Evolutionary conservation across 225 moss, liverwort and hornwort genomes (phyloP).

Genomic region (Polytrichum formosum): DNA sequence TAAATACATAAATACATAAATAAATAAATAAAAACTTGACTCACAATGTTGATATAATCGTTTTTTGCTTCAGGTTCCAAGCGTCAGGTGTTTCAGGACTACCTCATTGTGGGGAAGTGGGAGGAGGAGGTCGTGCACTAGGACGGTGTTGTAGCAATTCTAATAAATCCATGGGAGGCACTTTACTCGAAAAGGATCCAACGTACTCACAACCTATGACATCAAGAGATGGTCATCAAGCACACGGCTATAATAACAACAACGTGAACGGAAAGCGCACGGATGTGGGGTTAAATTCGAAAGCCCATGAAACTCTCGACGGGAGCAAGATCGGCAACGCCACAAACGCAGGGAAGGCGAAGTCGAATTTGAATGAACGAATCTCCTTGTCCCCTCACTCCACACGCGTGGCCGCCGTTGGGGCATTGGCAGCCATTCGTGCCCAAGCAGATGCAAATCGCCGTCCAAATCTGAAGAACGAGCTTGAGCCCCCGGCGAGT

Average conservation of each 20-base stretch:
- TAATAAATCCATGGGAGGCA: conserved; percentile 25
- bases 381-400: conserved; percentile 64
- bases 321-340: no score
- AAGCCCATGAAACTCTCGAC: no score
- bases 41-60: no score
- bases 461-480: conserved; percentile 43
- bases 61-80: conserved; percentile 36
- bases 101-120: conserved; percentile 27
- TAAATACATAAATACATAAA: no score
- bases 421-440: conserved; percentile 83
- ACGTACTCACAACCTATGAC: conserved; percentile 19
- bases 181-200: conserved; percentile 33
- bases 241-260: not conserved
- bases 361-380: conserved; percentile 48
- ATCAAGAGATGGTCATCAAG: conserved; percentile 21
- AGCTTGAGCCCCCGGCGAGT: conserved; percentile 19
- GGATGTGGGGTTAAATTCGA: no score
- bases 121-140: conserved; percentile 17
- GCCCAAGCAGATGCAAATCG: conserved; percentile 82
- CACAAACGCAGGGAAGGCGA: conserved; percentile 9
- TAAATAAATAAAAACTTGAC: no score
- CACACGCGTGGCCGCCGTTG: conserved; percentile 67
- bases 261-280: no score
- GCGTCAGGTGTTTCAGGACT: conserved; percentile 35
- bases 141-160: conserved; percentile 17